phyloP scores from a whole-genome alignment of 768 basidiomycete species.

The Tylopilus sp. region DNA sequence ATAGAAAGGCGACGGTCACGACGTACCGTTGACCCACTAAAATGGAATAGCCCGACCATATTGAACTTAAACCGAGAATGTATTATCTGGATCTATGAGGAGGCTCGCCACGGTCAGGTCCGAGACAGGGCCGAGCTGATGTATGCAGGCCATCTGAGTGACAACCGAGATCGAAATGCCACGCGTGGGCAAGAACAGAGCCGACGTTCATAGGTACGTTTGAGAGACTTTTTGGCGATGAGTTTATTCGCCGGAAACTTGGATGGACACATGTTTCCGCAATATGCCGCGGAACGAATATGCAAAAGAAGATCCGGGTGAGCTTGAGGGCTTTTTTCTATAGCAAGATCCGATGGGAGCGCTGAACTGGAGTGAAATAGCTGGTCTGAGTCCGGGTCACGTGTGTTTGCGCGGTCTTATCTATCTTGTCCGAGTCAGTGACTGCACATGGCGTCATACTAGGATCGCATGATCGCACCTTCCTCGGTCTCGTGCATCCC shows the following conservation, averaged over 20 bases:
- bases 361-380: not conserved
- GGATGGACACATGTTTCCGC: not conserved
- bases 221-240: not conserved
- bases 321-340: not conserved
- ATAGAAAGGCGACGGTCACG: conserved; percentile 17
- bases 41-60: conserved; percentile 7
- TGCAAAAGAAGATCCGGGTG: not conserved
- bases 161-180: not conserved
- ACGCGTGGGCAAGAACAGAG: not conserved
- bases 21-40: conserved; percentile 1
- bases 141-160: not conserved
- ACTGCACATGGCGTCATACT: not conserved
- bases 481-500: not conserved
- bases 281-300: not conserved
- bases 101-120: conserved; percentile 1
- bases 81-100: too few species aligned
- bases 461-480: not conserved
- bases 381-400: not conserved
- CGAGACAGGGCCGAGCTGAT: not conserved
- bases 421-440: not conserved
- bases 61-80: conserved; percentile 6
- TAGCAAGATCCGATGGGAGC: not conserved
- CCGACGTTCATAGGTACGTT: not conserved
- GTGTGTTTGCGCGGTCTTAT: not conserved
- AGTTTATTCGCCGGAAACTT: not conserved